phyloP scores from a whole-genome alignment of 1,139 yeast genomes.

The Sugiyamaella xylanicola region DNA sequence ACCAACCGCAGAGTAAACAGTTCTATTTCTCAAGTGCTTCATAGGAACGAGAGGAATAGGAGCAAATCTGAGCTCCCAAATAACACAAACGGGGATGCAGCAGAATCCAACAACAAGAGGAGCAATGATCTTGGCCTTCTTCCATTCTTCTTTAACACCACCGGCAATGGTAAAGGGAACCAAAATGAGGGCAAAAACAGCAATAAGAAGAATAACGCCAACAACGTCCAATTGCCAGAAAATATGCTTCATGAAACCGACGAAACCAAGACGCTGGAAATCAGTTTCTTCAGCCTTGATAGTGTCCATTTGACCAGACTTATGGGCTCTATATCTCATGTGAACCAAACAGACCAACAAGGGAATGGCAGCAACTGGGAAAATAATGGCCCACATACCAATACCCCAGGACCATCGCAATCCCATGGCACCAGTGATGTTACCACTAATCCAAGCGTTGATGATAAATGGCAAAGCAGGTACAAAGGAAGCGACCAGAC shows the following conservation, averaged over 20 bases:
- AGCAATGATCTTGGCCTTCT: constrained; percentile 57
- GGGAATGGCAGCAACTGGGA: constrained; percentile 66
- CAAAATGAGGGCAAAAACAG: constrained; percentile 56
- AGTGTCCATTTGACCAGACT: constrained; percentile 50
- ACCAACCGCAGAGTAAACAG: constrained; percentile 63
- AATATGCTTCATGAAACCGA: constrained; percentile 37
- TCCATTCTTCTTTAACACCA: constrained; percentile 56
- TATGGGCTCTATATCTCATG: constrained; percentile 58
- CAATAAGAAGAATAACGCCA: constrained; percentile 54
- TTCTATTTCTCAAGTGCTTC: constrained; percentile 60
- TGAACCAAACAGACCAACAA: constrained; percentile 55
- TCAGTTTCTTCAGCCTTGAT: constrained; percentile 38
- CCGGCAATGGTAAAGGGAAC: constrained; percentile 62
- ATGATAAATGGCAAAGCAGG: constrained; percentile 73
- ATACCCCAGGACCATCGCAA: constrained; percentile 68
- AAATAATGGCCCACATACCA: constrained; percentile 79
- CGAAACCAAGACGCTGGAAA: constrained; percentile 35
- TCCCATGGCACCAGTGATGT: constrained; percentile 49
- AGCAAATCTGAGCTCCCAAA: constrained; percentile 58
- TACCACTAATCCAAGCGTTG: constrained; percentile 76
- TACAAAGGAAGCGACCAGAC: constrained; percentile 60
- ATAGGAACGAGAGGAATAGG: constrained; percentile 62
- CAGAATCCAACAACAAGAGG: constrained; percentile 66
- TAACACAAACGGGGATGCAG: constrained; percentile 54
- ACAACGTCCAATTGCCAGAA: constrained; percentile 57